Evolutionary conservation across 179 eudicot species (phyloP).

Genomic region (Silene vulgaris): DNA sequence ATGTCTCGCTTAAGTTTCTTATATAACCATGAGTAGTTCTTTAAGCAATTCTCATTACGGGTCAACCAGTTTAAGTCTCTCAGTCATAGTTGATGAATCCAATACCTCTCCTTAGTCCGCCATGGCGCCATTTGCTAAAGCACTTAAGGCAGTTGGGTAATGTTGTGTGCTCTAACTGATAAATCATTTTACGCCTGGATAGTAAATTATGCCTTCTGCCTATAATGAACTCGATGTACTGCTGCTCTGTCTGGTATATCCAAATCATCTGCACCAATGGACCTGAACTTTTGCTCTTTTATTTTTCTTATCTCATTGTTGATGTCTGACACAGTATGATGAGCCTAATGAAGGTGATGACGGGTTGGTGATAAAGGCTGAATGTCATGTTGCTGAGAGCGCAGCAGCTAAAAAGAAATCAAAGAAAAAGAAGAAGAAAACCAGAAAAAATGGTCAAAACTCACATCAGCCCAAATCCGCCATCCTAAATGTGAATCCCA

Average conservation of each 20-base stretch:
- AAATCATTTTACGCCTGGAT: not conserved
- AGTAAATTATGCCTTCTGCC: not conserved
- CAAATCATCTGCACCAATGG: not conserved
- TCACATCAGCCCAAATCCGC: not conserved
- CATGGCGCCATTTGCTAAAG: too few species aligned
- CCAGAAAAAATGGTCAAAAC: not conserved
- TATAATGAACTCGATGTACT: not conserved
- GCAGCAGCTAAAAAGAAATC: constrained; percentile 2
- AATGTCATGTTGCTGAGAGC: not conserved
- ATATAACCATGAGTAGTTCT: too few species aligned
- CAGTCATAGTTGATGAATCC: not conserved
- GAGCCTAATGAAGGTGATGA: constrained; percentile 2
- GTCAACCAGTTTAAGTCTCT: too few species aligned
- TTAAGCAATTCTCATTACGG: too few species aligned
- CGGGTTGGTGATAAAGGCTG: not conserved
- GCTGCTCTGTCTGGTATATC: not conserved
- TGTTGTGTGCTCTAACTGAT: too few species aligned
- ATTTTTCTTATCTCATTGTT: not conserved
- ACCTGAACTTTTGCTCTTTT: too few species aligned
- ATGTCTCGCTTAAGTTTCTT: too few species aligned
- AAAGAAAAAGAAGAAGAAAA: constrained; percentile 12
- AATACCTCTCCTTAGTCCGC: too few species aligned
- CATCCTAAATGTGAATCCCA: constrained; percentile 74
- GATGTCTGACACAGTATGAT: constrained; percentile 4
- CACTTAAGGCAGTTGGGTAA: too few species aligned